Evolutionary conservation across 345 rosid species (phyloP), one percentile per base, ranked within the genome.

Genomic region (Hirschfeldia incana): DNA sequence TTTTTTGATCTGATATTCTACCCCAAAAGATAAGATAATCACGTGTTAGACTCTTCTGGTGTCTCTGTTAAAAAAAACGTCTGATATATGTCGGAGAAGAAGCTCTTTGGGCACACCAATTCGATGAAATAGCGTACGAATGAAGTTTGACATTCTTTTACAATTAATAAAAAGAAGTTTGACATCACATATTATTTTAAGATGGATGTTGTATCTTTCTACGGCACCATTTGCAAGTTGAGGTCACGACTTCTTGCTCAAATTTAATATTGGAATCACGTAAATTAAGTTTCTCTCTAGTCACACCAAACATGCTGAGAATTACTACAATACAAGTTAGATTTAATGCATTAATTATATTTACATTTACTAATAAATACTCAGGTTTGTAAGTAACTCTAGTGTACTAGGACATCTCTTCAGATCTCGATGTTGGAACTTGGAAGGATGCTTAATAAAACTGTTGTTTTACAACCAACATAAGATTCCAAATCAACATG

Each of bases 71-170:
- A 13, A 62, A 13, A 44, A 26, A 9, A 11, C 30, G 49, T 70
- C 28, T 3, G 53, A 58, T 46, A 46, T 34, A 34, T 15, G 21
- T 33, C 29, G 44, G 59, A 64, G 57, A 64, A 70, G 15, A 70
- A 28, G 46, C 71, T 55, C 55, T 70, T 77, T 8, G 42, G 30
- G 13, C 63, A 51, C 71, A 77, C 70, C 76, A 55, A 64, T 53
- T 64, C 59, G 26, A 70, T 13, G 10, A 70, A 53, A 15, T 28
- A 63, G 51, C 65, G 58, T 53, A 70, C 60, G 7, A 64, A 9
- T 53, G 67, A 65, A 65, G 66, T 51, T 62, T 71, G 72, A 70
- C 72, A 57, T 71, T 37, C 32, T 46, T 46, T 58, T 58, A 8
- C 29, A 21, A 58, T 8, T 9, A 21, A 6, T 2, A 8, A 55